Percentiles rank a stretch among this genome's conserved stretches.
Conservation (phyloP, 371 early-diverging fungal species). For the Synchytrium microbalum region DNA sequence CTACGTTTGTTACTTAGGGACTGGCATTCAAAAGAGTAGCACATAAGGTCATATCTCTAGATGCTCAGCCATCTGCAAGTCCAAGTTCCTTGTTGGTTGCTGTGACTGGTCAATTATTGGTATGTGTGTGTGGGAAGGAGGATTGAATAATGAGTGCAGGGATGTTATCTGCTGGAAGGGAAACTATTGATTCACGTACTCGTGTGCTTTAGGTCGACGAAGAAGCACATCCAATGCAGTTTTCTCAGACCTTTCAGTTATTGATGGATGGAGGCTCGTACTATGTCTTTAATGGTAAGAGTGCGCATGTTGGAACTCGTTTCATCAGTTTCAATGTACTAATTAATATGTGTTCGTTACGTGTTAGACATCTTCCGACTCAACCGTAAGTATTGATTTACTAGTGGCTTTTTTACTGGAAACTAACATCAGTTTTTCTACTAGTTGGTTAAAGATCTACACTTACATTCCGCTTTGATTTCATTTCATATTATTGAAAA, state of each 20-base stretch:
- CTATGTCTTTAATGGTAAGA: slow-evolving; percentile 24
- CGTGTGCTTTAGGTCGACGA: slow-evolving; percentile 56
- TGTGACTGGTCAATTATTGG: slow-evolving; percentile 83
- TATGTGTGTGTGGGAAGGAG: slow-evolving; percentile 19
- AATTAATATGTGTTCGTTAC: background rate
- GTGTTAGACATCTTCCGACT: slow-evolving; percentile 3
- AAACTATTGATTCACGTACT: background rate
- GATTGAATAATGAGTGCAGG: background rate
- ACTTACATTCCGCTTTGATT: too few relatives aligned
- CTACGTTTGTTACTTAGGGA: slow-evolving; percentile 28
- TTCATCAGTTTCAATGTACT: background rate
- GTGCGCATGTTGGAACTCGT: background rate
- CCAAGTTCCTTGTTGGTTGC: slow-evolving; percentile 58
- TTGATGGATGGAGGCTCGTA: slow-evolving; percentile 27
- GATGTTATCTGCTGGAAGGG: background rate
- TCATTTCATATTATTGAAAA: too few relatives aligned
- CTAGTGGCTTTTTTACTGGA: too few relatives aligned
- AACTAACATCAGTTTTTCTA: too few relatives aligned
- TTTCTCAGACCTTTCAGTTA: slow-evolving; percentile 79
- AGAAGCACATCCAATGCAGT: slow-evolving; percentile 65
- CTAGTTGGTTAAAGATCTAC: too few relatives aligned
- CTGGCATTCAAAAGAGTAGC: slow-evolving; percentile 70
- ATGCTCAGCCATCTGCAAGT: slow-evolving; percentile 70
- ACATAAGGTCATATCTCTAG: slow-evolving; percentile 61
- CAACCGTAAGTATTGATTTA: background rate